Conservation (phyloP, 768 basidiomycete genomes). For the Postia placenta region DNA sequence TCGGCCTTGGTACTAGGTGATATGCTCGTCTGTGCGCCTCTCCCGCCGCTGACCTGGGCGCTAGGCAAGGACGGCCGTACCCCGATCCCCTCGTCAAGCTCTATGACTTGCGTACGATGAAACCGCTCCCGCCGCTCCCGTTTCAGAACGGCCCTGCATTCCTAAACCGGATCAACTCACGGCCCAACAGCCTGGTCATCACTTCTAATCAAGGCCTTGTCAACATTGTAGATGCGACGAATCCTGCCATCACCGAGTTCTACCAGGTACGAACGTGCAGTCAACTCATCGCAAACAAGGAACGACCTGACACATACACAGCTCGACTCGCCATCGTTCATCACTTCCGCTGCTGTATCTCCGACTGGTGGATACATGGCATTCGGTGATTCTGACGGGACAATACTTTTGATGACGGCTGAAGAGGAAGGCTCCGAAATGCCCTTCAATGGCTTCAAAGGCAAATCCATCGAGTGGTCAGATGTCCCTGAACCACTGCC, state of each 20-base stretch:
- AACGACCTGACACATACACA: too few relatives aligned
- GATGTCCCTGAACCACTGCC: conserved; percentile 64
- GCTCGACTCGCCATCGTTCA: conserved; percentile 68
- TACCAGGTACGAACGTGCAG: conserved; percentile 80
- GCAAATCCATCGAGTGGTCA: conserved; percentile 81
- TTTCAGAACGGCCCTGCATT: conserved; percentile 87
- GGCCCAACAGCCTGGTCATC: conserved; percentile 67
- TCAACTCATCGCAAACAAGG: background rate
- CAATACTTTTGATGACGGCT: conserved; percentile 76
- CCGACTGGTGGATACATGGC: conserved; percentile 88
- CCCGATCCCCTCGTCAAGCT: conserved; percentile 92
- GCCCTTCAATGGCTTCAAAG: conserved; percentile 88
- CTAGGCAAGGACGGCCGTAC: conserved; percentile 79
- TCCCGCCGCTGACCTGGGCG: background rate
- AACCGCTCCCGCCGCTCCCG: conserved; percentile 76
- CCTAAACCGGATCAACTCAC: conserved; percentile 71
- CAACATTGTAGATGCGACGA: conserved; percentile 77
- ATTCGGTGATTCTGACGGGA: conserved; percentile 84
- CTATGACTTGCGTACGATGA: conserved; percentile 82
- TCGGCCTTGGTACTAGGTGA: conserved; percentile 84
- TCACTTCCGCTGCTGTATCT: conserved; percentile 78
- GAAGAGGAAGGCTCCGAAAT: conserved; percentile 49
- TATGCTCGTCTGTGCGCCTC: conserved; percentile 3
- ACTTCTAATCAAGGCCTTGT: conserved; percentile 79
- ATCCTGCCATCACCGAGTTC: conserved; percentile 66